These are phyloP conservation scores for Triticum turgidum DNA, from an alignment of 176 grass and related monocot species.

Conservation along the genomic window DNA sequence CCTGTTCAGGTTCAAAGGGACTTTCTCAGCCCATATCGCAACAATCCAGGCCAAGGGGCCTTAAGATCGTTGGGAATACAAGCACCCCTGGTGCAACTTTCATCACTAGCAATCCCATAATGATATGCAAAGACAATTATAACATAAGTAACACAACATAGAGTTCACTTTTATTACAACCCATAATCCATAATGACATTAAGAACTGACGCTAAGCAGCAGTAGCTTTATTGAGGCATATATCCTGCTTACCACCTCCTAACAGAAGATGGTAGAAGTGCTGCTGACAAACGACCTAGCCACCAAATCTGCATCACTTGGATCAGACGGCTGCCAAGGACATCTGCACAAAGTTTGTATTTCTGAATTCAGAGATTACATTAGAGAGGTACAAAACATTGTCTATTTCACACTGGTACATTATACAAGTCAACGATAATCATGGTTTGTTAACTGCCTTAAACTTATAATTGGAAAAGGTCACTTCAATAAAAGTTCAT, in stretches of 20 bases:
- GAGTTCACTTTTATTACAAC: slow-evolving; percentile 64
- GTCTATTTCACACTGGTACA: slow-evolving; percentile 5
- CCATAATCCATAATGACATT: slow-evolving; percentile 35
- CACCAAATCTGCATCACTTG: slow-evolving; percentile 4
- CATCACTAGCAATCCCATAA: slow-evolving; percentile 60
- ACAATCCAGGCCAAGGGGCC: slow-evolving; percentile 34
- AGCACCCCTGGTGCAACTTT: slow-evolving; percentile 98
- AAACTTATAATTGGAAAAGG: not conserved
- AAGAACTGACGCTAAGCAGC: slow-evolving; percentile 39
- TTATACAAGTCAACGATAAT: not conserved
- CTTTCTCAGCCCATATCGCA: slow-evolving; percentile 93
- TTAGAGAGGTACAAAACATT: not conserved
- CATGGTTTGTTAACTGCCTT: not conserved
- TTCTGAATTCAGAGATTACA: slow-evolving; percentile 19
- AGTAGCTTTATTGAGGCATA: slow-evolving; percentile 60
- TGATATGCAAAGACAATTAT: slow-evolving; percentile 16
- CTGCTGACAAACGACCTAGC: slow-evolving; percentile 7
- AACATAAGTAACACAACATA: slow-evolving; percentile 27
- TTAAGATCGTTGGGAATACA: slow-evolving; percentile 52
- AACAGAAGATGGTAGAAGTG: slow-evolving; percentile 39
- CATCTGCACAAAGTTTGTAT: slow-evolving; percentile 40
- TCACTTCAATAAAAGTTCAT: not conserved
- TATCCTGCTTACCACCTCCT: slow-evolving; percentile 83
- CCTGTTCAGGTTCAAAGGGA: slow-evolving; percentile 99
- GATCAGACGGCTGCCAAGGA: slow-evolving; percentile 9